Base-by-base conservation (phyloP, 768 basidiomycete genomes). In the Phaeotremella fagi region DNA sequence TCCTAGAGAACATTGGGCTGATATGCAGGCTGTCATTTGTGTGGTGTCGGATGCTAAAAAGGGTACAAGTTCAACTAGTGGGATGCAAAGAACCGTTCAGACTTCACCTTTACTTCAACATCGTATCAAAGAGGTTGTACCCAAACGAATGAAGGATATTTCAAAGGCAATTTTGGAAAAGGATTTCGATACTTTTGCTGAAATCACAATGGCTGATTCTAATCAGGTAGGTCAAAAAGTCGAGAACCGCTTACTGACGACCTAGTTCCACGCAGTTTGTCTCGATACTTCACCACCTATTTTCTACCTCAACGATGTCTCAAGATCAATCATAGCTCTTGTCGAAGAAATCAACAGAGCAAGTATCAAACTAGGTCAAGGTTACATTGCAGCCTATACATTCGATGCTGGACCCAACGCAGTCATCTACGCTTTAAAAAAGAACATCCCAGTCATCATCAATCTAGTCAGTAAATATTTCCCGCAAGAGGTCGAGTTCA, bases 301-400 rank as follows among this genome's bases (percentile, higher is more conserved):
- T 76, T 98, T 99, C 75, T 99, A 99, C 80, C 85, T 99, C 83
- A 97, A 97, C 78, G 95, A 99, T 76, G 89, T 94, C 64, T 87
- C 85, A 52, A 81, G 87, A n/a, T 75, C 88, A n/a, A 89, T 99
- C 77, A 89, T 99, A 71, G 79, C 85, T 4, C 76, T 97, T 68
- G 80, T 99, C 61, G 85, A 87, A 36, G 95, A 98, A 77, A 84
- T 90, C 78, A 99, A 99, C 77, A 83, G 92, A 18, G 79, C 88
- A 20, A 79, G 83, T 1, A 82, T 74, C 42, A 78, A 79, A 1
- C 81, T 82, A 48, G 38, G 38, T 12, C 22, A 6, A 12, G 38
- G 38, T 41, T 78, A 83, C 73, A 84, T 87, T 68, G 95, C 91
- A 0, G 95, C 94, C 36, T 99, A 99, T 76, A 99, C 95, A n/a